Evolutionary conservation across 2,329 filamentous ascomycete species (phyloP), one percentile per base, ranked within the genome.

Genomic region (Erysiphe neolycopersici): DNA sequence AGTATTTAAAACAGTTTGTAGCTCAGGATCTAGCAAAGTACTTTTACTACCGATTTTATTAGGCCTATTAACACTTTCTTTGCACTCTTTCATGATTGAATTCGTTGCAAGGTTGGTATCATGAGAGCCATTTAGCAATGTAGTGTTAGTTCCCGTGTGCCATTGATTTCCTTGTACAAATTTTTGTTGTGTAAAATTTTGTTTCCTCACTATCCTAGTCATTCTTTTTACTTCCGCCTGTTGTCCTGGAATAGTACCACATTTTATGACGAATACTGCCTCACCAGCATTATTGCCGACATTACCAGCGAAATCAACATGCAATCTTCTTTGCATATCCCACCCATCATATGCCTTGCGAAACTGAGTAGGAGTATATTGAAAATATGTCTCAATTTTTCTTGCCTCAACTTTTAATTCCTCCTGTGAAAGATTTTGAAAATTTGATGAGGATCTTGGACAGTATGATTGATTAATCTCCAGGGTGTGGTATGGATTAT

Each of bases 251-350:
- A 47, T 43, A 12, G 53, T 41, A 2, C 81, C 83, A 52, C 77
- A 79, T 31, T 73, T 67, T 40, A 94, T 66, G 2, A 92, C 68
- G 22, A 91, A 65, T 35, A 92, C 63, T 14, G 67, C 68, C 58
- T 94, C 87, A 17, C 84, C 84, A 22, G 75, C 76, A 41, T 75
- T 71, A 44, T 71, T 64, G n/a, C 72, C 71, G 59, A 89, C 79
- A 50, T 85, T 81, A 17, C 72, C 74, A 36, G 79, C 79, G 60
- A 94, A 95, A 55, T 98, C 89, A 2, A 93, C 82, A 52, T 89
- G 78, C 2, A 95, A 63, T 48, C 65, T 74, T 47, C 84, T 72
- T 43, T 74, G 74, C 85, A 95, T 95, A 54, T 95, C 81, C 87
- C 89, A 95, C 2, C 79, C 79, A 46, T 79, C 63, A 54, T 80